Evolutionary conservation across 306 rosid species (phyloP).

Genomic region (Clitoria ternatea): DNA sequence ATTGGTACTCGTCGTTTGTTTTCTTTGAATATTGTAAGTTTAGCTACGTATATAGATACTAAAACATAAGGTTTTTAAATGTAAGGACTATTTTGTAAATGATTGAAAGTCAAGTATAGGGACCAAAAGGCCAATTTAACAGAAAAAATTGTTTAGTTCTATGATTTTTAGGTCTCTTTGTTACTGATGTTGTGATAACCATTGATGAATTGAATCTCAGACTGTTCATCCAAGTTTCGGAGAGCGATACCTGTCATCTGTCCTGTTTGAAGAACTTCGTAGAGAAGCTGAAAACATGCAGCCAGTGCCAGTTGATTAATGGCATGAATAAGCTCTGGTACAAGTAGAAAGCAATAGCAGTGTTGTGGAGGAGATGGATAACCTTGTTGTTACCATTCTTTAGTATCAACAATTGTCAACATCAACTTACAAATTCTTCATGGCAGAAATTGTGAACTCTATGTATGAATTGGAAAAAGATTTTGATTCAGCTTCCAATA

Average conservation of each 20-base stretch:
- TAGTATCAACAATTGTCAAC: background rate
- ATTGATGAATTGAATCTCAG: conserved; percentile 43
- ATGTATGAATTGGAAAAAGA: background rate
- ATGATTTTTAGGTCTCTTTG: background rate
- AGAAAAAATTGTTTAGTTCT: background rate
- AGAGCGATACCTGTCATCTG: conserved; percentile 91
- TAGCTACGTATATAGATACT: no score
- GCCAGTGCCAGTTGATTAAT: conserved; percentile 84
- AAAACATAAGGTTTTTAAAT: no score
- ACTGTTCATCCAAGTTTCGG: conserved; percentile 96
- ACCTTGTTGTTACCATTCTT: conserved; percentile 13
- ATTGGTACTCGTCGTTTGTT: no score
- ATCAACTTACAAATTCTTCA: conserved; percentile 1
- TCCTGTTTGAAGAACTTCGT: conserved; percentile 75
- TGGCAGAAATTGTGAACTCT: background rate
- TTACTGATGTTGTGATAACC: conserved; percentile 6
- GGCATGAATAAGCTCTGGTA: background rate
- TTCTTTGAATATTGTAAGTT: no score
- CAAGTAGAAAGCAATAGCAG: background rate
- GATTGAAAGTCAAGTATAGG: no score
- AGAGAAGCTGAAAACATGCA: conserved; percentile 93
- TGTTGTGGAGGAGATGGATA: conserved; percentile 22
- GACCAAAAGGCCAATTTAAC: no score
- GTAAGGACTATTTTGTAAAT: no score
- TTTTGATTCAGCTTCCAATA: conserved; percentile 1